Evolutionary conservation across 331 rosid genomes (phyloP), one percentile per base, ranked within the genome.

Genomic region (Prunus yedoensis): DNA sequence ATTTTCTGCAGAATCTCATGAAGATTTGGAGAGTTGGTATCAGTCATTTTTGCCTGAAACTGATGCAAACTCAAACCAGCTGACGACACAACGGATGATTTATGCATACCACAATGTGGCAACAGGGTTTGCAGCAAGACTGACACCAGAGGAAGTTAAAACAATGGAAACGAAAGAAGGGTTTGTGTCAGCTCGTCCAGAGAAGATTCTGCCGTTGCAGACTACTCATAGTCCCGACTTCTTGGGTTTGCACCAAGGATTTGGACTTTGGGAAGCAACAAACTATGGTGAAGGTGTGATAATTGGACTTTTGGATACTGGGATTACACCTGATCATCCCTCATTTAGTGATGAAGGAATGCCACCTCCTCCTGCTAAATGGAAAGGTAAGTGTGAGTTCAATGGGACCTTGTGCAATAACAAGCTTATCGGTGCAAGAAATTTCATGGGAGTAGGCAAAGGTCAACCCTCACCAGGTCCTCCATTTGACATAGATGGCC

Each of bases 221-320:
- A 91, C 93, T n/a, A 88, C 93, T 70, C 89, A 78, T 8, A 85
- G 68, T 77, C 93, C 90, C 2, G n/a, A 47, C 65, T 91, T 91
- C 84, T 74, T 91, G 79, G 93, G 95, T 10, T 74, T 89, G 70
- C 74, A 84, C 30, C 78, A 72, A 7, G 84, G 75, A 0, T 18
- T 60, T 4, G 88, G 85, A 52, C 45, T 89, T 0, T 91, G 91
- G 97, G 41, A 70, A 58, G 76, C 57, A 1, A 79, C 93, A 0
- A 78, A 88, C 4, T 64, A 70, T 3, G 93, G 93, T 2, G 71
- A 77, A 61, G 90, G 97, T 18, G 64, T 87, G 68, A 89, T 86
- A 46, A 83, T 91, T 70, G 93, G 97, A 77, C 28, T 91, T 11
- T 28, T 89, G 46, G 93, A 89, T 70, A 77, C 88, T 0, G 95